Conservation (phyloP, 2,329 filamentous ascomycete species). For the Xylaria arbuscula region DNA sequence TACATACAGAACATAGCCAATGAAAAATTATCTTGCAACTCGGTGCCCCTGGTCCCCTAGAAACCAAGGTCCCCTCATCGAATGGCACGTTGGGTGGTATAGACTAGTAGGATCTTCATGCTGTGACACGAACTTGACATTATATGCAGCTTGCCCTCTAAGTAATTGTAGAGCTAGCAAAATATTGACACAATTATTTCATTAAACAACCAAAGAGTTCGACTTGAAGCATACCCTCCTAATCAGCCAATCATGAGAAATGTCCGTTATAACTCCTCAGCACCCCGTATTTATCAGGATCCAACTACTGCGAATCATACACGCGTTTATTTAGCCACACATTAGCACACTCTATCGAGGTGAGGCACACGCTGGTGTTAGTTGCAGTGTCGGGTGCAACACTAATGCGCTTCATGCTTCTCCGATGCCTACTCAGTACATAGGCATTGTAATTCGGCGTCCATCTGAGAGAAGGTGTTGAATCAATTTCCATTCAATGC, state of each 20-base stretch:
- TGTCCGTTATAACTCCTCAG: background rate
- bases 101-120: background rate
- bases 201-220: constrained; percentile 3
- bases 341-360: constrained; percentile 16
- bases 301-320: constrained; percentile 24
- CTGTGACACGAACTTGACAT: background rate
- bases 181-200: background rate
- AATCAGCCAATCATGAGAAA: constrained; percentile 18
- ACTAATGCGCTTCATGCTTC: constrained; percentile 22
- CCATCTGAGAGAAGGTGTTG: constrained; percentile 9
- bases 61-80: background rate
- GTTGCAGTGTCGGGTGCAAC: constrained; percentile 25
- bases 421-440: constrained; percentile 2
- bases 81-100: too few relatives aligned
- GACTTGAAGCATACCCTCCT: constrained; percentile 7
- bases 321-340: constrained; percentile 17
- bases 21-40: background rate
- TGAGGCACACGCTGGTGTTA: constrained; percentile 20
- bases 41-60: background rate
- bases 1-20: too few relatives aligned
- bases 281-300: constrained; percentile 17
- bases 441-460: constrained; percentile 6
- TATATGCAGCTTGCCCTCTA: constrained; percentile 4
- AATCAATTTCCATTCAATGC: background rate
- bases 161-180: background rate